A percentile compares a stretch with the other conserved stretches of the same genome.
These are phyloP conservation scores for Mortierella sp. DNA, from an alignment of 371 early-diverging fungal species.

Conservation along the genomic window DNA sequence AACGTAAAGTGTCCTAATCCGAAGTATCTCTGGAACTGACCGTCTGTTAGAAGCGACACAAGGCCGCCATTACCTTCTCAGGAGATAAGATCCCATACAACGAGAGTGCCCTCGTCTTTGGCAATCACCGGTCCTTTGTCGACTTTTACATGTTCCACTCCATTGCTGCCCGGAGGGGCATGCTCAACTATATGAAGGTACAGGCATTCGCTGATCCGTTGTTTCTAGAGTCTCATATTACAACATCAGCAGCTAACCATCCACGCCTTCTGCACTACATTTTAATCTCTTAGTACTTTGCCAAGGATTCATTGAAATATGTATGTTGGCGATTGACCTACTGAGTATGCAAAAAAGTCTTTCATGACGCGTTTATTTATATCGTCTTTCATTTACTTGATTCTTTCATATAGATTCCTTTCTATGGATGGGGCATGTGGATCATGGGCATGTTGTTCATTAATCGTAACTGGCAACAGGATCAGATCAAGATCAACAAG, in stretches of 20 bases:
- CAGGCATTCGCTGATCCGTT: not conserved
- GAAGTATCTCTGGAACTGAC: slow-evolving; percentile 6
- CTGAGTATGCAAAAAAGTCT: too few species aligned
- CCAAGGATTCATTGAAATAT: slow-evolving; percentile 79
- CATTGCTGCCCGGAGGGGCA: slow-evolving; percentile 68
- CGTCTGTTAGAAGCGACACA: slow-evolving; percentile 60
- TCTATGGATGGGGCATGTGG: slow-evolving; percentile 60
- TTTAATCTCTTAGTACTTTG: slow-evolving; percentile 69
- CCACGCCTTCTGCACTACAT: not conserved
- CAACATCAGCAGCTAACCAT: not conserved
- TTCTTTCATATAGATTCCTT: slow-evolving; percentile 34
- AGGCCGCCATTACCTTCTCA: slow-evolving; percentile 73
- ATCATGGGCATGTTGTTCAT: slow-evolving; percentile 79
- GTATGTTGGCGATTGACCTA: slow-evolving; percentile 54
- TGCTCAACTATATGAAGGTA: slow-evolving; percentile 77
- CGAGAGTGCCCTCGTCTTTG: slow-evolving; percentile 73
- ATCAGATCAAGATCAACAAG: slow-evolving; percentile 68
- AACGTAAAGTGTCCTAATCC: slow-evolving; percentile 55
- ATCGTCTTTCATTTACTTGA: not conserved
- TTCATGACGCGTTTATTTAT: too few species aligned
- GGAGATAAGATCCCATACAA: slow-evolving; percentile 65
- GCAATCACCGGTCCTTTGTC: slow-evolving; percentile 73
- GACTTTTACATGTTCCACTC: slow-evolving; percentile 77
- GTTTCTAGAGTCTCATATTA: not conserved
- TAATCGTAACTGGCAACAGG: slow-evolving; percentile 74